Evolutionary conservation across 352 stramenopile genomes (phyloP), one percentile per base, ranked within the genome.

Genomic region (Pythium myriotylum): DNA sequence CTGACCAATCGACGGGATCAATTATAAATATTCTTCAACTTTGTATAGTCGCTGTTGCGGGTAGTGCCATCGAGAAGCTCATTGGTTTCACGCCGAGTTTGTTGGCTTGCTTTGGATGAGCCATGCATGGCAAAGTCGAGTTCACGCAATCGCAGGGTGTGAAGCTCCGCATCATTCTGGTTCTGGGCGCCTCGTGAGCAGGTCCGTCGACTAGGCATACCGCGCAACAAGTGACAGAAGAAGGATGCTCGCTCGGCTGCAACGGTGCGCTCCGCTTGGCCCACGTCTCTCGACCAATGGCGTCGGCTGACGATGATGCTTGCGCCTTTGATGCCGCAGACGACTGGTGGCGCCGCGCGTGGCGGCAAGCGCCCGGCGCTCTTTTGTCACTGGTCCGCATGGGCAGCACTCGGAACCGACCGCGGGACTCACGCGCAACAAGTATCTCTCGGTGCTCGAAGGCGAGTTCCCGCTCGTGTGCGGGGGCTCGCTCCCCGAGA

Each of bases 371-470:
- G 47, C 32, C 19, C 63, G 59, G 12, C 81, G 77, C 29, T 62
- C 66, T 59, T 88, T 81, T 41, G 75, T 86, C 27, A 66, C 70
- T 29, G 50, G 59, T 46, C 68, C 71, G 20, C 54, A 57, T 29
- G 40, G 62, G 32, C 62, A 67, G n/a, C 59, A 65, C 22, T 53
- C 54, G 5, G 62, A 71, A 40, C 60, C 70, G 19, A 64, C 68
- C 2, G 54, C 55, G 27, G 37, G 22, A n/a, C 66, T 92, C 37
- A 74, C 70, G 35, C 81, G 81, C 62, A 92, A 92, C 62, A 92
- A 91, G 59, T 89, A 92, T 60, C 64, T 72, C 48, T 88, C 81
- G 19, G 66, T 89, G 37, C 53, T 92, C 2, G 73, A 88, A 27
- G 71, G 77, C 29, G 76, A 84, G 33, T 88, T 92, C 57, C 70